phyloP scores from a whole-genome alignment of 2,329 filamentous ascomycete species.

The Penicillium sp. region DNA sequence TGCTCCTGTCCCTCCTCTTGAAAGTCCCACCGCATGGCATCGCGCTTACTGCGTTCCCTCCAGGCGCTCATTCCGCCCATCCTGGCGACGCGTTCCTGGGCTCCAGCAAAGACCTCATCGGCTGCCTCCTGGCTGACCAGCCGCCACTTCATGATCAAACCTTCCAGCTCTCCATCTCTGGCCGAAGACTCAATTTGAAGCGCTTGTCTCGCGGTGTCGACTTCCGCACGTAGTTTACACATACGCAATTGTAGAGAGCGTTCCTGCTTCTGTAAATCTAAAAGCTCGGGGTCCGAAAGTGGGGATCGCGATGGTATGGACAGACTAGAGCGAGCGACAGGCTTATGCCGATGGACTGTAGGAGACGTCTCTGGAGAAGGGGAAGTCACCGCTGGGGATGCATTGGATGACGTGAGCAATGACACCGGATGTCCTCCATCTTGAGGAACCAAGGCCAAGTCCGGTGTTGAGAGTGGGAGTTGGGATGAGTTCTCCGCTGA shows the following conservation, averaged over 20 bases:
- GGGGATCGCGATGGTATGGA: constrained; percentile 12
- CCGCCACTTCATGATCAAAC: constrained; percentile 60
- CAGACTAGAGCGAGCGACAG: constrained; percentile 6
- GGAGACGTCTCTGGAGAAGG: constrained; percentile 7
- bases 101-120: constrained; percentile 63
- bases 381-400: too few relatives aligned
- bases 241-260: constrained; percentile 33
- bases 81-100: constrained; percentile 58
- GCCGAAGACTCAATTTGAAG: constrained; percentile 47
- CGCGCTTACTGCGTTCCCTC: constrained; percentile 49
- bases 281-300: constrained; percentile 26
- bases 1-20: too few relatives aligned
- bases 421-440: too few relatives aligned
- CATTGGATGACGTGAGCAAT: too few relatives aligned
- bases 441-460: too few relatives aligned
- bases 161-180: constrained; percentile 55
- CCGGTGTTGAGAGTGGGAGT: constrained; percentile 4
- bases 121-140: constrained; percentile 60
- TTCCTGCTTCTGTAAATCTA: constrained; percentile 38
- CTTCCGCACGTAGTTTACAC: constrained; percentile 37
- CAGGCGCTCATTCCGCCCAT: constrained; percentile 63
- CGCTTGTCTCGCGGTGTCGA: constrained; percentile 55
- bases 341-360: constrained; percentile 7
- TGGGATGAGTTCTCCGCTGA: constrained; percentile 13
- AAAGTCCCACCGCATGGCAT: constrained; percentile 44